phyloP scores from a whole-genome alignment of 495 filamentous ascomycete genomes.

The Aspergillus olivimuriae region DNA sequence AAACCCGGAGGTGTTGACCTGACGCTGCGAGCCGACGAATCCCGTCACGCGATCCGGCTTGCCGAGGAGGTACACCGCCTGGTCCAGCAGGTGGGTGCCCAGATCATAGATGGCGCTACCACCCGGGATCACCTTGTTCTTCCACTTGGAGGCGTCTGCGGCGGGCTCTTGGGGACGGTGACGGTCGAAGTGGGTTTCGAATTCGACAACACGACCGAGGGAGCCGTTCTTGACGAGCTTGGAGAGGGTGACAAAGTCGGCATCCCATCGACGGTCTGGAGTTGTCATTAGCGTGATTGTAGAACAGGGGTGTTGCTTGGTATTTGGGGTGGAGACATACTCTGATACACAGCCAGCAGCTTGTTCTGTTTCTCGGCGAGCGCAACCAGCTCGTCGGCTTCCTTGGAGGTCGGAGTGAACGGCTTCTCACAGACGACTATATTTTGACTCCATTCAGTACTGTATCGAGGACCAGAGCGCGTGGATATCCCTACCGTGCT shows the following conservation, averaged over 20 bases:
- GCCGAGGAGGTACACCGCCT: constrained; percentile 73
- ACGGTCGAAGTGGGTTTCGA: constrained; percentile 81
- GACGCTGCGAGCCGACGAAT: constrained; percentile 61
- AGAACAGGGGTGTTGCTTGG: background rate
- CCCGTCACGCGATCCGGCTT: constrained; percentile 62
- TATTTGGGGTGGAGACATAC: constrained; percentile 24
- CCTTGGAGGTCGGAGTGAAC: constrained; percentile 64
- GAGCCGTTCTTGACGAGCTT: constrained; percentile 49
- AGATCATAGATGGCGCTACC: constrained; percentile 76
- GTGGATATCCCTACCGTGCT: constrained; percentile 53
- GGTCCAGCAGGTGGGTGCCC: constrained; percentile 78
- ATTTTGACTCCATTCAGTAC: too few relatives aligned
- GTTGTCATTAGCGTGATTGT: too few relatives aligned
- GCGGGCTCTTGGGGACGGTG: constrained; percentile 54
- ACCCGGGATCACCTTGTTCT: constrained; percentile 59
- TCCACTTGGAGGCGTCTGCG: constrained; percentile 54
- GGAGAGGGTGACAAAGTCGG: constrained; percentile 74
- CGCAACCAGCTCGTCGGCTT: constrained; percentile 63
- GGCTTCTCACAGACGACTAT: constrained; percentile 81
- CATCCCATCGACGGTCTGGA: constrained; percentile 75
- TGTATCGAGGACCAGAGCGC: background rate
- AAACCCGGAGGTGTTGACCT: constrained; percentile 45
- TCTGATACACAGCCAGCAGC: constrained; percentile 78
- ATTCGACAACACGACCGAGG: constrained; percentile 67
- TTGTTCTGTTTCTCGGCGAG: constrained; percentile 56